Evolutionary conservation across 306 rosid species (phyloP).

Genomic region (Neltuma alba): DNA sequence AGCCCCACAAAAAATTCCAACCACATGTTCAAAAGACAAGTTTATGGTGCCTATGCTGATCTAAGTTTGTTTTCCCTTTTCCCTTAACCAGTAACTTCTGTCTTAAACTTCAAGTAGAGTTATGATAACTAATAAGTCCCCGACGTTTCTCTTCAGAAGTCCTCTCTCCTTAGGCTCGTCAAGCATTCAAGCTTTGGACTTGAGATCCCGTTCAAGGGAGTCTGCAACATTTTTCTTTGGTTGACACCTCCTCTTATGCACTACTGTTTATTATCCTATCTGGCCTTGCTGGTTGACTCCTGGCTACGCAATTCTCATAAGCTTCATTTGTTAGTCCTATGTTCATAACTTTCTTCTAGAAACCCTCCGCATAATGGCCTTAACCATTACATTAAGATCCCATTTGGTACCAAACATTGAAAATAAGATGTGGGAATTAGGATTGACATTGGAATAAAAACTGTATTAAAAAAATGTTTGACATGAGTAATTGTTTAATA

Average conservation of each 20-base stretch:
- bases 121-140: background rate
- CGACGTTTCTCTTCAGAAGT: background rate
- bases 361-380: background rate
- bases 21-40: background rate
- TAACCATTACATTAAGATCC: too few species aligned
- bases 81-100: background rate
- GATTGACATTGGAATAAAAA: too few species aligned
- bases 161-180: too few species aligned
- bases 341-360: background rate
- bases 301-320: background rate
- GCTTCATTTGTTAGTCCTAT: background rate
- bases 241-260: too few species aligned
- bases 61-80: background rate
- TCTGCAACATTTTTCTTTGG: background rate
- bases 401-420: too few species aligned
- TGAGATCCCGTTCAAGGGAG: background rate
- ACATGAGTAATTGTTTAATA: too few species aligned
- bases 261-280: too few species aligned
- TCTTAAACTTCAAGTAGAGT: background rate
- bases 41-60: background rate
- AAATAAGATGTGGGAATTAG: too few species aligned
- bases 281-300: background rate
- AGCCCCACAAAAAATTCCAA: too few species aligned
- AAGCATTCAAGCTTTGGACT: too few species aligned
- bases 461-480: too few species aligned